Base-by-base conservation (phyloP, 768 basidiomycete species). In the Pholiota microspora region DNA sequence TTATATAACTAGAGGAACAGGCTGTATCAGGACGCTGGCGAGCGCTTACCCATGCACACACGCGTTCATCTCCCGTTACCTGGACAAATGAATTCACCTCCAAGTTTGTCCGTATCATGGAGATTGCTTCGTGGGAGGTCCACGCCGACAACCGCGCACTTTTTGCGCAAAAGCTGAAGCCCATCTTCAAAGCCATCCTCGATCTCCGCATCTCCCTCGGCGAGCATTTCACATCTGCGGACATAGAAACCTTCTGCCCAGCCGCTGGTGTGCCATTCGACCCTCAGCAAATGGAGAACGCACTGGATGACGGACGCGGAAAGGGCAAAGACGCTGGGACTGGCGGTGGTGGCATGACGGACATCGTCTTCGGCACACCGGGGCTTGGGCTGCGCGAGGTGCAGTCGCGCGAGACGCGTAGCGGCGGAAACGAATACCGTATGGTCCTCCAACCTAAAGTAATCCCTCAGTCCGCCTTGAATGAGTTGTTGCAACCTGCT, bases 121-220 rank as follows among this genome's bases (percentile, higher is more conserved):
- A 21, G n/a, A 25, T 67, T 25, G 55, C 63, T 5, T 35, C 18
- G 3, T 66, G 64, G 64, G 31, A 38, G 7, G 27, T 49, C 13
- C 45, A 45, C 31, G 34, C 49, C 0, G 60, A 65, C 2, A 35
- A 60, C 9, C n/a, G 21, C 27, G 5, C 10, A 4, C 1, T 54
- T 6, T 67, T 71, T 46, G 49, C 56, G 21, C 61, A 62, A 29
- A 65, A 67, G 32, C 60, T 70, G 18, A 36, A 16, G 5, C 62
- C 64, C 2, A 65, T 69, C 32, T 67, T 68, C 56, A 67, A 64
- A 53, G 61, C 62, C 25, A 56, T 63, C n/a, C 56, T 65, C 29
- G 64, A 60, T 6, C 31, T 70, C 10, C 64, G 64, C n/a, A 57
- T 56, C 27, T 66, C 64, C 0, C 49, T 71, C 16, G 64, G 64